Evolutionary conservation across 2,329 filamentous ascomycete species (phyloP), one percentile per base, ranked within the genome.

Genomic region (Diaporthe sp.): DNA sequence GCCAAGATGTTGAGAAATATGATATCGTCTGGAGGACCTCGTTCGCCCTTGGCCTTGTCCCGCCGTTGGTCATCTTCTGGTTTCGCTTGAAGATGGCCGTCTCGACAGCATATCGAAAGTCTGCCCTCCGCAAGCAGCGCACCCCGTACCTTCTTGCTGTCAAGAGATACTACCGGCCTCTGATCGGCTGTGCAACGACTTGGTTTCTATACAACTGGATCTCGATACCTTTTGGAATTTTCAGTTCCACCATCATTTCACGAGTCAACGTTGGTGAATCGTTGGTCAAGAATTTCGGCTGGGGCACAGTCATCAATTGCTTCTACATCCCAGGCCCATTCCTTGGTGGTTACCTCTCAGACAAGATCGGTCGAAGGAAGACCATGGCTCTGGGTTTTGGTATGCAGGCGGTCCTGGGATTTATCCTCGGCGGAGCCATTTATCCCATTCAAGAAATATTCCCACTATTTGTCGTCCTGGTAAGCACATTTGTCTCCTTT

Each of bases 141-240:
- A 80, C 82, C 1, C 88, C 88, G 0, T 90, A 90, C 79, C 80
- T 80, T 79, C 82, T 90, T 10, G 86, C 85, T 0, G 67, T 88
- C 28, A 87, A 85, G 77, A 83, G 85, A 44, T 88, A 90, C 77
- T 90, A 86, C 83, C 83, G 86, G 4, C 86, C 86, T 0, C 80
- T 90, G 58, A 79, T 90, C 4, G 88, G 89, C 19, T 84, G 85
- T 9, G 84, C 87, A 2, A 76, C 85, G 1, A 84, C 86, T 13
- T 90, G 88, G 88, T 90, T 90, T 79, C 80, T 85, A 37, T 86
- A 91, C 79, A 88, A 91, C 79, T 91, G 87, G 79, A 86, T 90
- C 55, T 86, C 87, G 0, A 88, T 89, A 71, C 89, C 89, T 0
- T 90, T 90, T 76, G 88, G 88, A 12, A 85, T 91, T 39, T 90